phyloP scores from a whole-genome alignment of 2,329 filamentous ascomycete genomes.

The Sclerotinia sclerotiorum region DNA sequence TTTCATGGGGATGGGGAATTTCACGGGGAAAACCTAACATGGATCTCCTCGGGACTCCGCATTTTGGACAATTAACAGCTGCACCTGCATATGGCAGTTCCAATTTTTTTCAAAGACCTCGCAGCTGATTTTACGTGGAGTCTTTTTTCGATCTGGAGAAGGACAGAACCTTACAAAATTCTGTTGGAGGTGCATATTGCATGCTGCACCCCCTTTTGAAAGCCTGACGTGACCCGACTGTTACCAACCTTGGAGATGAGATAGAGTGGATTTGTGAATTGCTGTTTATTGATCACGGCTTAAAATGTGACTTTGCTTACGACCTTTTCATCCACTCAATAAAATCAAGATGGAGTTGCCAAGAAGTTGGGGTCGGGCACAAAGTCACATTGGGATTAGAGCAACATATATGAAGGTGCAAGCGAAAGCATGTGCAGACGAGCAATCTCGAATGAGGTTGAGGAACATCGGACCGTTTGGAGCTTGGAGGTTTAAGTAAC shows the following conservation, averaged over 20 bases:
- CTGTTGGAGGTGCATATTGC: constrained; percentile 16
- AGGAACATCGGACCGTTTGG: constrained; percentile 28
- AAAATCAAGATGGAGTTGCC: constrained; percentile 12
- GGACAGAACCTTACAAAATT: constrained; percentile 4
- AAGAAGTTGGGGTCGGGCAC: constrained; percentile 20
- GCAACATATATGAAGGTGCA: not conserved
- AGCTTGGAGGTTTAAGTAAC: constrained; percentile 9
- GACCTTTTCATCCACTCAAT: constrained; percentile 9
- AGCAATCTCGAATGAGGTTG: constrained; percentile 21
- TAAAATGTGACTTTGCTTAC: constrained; percentile 19
- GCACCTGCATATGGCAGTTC: constrained; percentile 25
- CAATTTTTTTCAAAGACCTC: constrained; percentile 8
- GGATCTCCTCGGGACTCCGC: constrained; percentile 19
- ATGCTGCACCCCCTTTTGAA: constrained; percentile 11
- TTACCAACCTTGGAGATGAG: constrained; percentile 18
- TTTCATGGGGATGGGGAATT: constrained; percentile 2
- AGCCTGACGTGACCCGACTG: constrained; percentile 22
- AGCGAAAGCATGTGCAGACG: constrained; percentile 17
- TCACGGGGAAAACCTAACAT: constrained; percentile 7
- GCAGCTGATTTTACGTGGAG: constrained; percentile 17
- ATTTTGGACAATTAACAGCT: constrained; percentile 16
- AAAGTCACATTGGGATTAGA: constrained; percentile 21
- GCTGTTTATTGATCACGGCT: constrained; percentile 16
- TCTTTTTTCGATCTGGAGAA: constrained; percentile 12
- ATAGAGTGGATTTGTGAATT: constrained; percentile 4